Conservation (phyloP, 192 early-diverging fungal genomes). For the Glomus cerebriforme region DNA sequence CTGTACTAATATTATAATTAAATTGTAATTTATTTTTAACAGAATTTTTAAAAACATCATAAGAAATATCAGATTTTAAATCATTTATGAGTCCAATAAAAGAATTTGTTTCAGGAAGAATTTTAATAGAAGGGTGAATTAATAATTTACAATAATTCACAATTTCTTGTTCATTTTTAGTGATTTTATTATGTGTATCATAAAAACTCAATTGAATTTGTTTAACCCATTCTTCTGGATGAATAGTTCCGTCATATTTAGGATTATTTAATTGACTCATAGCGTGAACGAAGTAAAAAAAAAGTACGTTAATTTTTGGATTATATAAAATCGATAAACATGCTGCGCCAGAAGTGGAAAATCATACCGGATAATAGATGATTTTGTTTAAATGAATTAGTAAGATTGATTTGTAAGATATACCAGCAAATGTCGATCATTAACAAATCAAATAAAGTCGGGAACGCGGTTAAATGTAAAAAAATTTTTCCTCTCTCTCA, state of each 20-base stretch:
- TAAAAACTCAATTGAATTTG: not conserved
- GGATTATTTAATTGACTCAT: not conserved
- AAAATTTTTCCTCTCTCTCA: too few relatives aligned
- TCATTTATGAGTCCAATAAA: not conserved
- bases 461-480: too few relatives aligned
- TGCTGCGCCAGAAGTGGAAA: too few relatives aligned
- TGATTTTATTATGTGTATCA: not conserved
- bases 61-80: not conserved
- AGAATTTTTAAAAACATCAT: not conserved
- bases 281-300: too few relatives aligned
- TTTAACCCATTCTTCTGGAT: not conserved
- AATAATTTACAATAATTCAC: not conserved
- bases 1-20: not conserved
- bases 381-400: too few relatives aligned
- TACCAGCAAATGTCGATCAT: too few relatives aligned
- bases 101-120: not conserved
- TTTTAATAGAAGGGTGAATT: not conserved
- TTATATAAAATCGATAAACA: too few relatives aligned
- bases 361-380: too few relatives aligned
- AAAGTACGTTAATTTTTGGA: too few relatives aligned
- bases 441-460: too few relatives aligned
- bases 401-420: too few relatives aligned
- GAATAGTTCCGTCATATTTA: not conserved
- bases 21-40: not conserved
- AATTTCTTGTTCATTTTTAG: not conserved